Evolutionary conservation across 2,329 filamentous ascomycete species (phyloP).

Genomic region (Microdochium paspali): DNA sequence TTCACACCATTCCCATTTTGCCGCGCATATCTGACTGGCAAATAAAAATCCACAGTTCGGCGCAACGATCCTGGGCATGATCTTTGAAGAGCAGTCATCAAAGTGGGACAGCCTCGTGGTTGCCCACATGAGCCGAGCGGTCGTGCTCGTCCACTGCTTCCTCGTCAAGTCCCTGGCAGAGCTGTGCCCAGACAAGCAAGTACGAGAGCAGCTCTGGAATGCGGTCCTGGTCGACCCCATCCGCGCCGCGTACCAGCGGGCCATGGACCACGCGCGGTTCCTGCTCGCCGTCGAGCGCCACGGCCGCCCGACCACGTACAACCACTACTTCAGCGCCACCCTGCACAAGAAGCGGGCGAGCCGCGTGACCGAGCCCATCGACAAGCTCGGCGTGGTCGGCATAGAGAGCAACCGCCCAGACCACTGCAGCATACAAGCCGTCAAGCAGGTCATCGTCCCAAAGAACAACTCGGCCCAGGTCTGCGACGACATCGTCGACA

Average conservation of each 20-base stretch:
- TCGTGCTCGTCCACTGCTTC: constrained; percentile 42
- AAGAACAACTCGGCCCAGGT: constrained; percentile 15
- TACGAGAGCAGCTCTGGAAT: constrained; percentile 31
- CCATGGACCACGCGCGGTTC: constrained; percentile 38
- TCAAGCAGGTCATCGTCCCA: not conserved
- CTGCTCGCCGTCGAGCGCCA: constrained; percentile 41
- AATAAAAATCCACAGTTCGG: constrained; percentile 18
- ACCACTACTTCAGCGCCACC: constrained; percentile 37
- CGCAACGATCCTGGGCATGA: constrained; percentile 26
- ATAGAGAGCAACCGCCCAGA: not conserved
- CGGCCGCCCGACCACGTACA: constrained; percentile 36
- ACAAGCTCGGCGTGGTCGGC: not conserved
- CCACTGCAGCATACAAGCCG: not conserved
- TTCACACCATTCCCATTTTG: too few species aligned
- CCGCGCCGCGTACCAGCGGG: constrained; percentile 30
- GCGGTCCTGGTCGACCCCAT: constrained; percentile 36
- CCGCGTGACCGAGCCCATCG: not conserved
- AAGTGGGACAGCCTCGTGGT: constrained; percentile 41
- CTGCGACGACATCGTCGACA: constrained; percentile 37
- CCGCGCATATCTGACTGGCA: too few species aligned
- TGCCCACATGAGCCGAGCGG: constrained; percentile 39
- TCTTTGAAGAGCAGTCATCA: constrained; percentile 42
- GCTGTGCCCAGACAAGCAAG: constrained; percentile 31
- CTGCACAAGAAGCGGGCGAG: not conserved
- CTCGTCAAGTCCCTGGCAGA: constrained; percentile 30